These are phyloP conservation scores for Dryadomyces quercus-mongolicae DNA, from an alignment of 2,329 filamentous ascomycete species.

Conservation along the genomic window DNA sequence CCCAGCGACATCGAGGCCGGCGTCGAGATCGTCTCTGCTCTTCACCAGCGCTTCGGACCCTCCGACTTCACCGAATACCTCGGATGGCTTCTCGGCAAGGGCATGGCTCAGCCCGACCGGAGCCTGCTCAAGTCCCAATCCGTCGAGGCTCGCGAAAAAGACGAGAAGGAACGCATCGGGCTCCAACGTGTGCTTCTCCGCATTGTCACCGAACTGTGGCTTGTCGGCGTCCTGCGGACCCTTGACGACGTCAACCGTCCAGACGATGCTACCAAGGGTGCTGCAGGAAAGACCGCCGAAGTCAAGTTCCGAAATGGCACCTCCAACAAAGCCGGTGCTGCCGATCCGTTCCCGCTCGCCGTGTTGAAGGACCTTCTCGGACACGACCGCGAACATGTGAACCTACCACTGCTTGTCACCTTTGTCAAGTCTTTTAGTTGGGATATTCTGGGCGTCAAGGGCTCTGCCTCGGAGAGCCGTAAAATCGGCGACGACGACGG, in stretches of 20 bases:
- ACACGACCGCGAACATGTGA: slow-evolving; percentile 84
- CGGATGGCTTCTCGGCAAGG: slow-evolving; percentile 84
- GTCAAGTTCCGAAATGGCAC: slow-evolving; percentile 41
- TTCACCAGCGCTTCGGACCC: slow-evolving; percentile 90
- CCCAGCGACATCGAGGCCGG: slow-evolving; percentile 86
- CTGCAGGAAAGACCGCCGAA: slow-evolving; percentile 50
- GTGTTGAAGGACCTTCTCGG: slow-evolving; percentile 95
- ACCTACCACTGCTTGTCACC: slow-evolving; percentile 80
- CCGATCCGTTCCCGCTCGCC: slow-evolving; percentile 90
- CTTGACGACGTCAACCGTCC: slow-evolving; percentile 54
- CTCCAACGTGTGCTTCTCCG: slow-evolving; percentile 78
- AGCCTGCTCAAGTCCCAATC: slow-evolving; percentile 64
- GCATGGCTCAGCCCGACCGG: slow-evolving; percentile 83
- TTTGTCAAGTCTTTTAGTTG: slow-evolving; percentile 96
- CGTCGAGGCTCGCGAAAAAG: slow-evolving; percentile 76
- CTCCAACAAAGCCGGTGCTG: slow-evolving; percentile 49
- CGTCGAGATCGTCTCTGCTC: slow-evolving; percentile 85
- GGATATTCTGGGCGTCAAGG: slow-evolving; percentile 79
- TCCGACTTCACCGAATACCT: slow-evolving; percentile 82
- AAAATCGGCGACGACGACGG: slow-evolving; percentile 73
- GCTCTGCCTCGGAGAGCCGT: slow-evolving; percentile 60
- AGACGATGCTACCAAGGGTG: slow-evolving; percentile 50
- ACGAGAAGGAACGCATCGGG: slow-evolving; percentile 85
- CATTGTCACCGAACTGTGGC: slow-evolving; percentile 91
- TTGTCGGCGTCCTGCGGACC: slow-evolving; percentile 77